These are phyloP conservation scores for Eremothecium coryli DNA, from an alignment of 1,139 yeast genomes.

Conservation along the genomic window DNA sequence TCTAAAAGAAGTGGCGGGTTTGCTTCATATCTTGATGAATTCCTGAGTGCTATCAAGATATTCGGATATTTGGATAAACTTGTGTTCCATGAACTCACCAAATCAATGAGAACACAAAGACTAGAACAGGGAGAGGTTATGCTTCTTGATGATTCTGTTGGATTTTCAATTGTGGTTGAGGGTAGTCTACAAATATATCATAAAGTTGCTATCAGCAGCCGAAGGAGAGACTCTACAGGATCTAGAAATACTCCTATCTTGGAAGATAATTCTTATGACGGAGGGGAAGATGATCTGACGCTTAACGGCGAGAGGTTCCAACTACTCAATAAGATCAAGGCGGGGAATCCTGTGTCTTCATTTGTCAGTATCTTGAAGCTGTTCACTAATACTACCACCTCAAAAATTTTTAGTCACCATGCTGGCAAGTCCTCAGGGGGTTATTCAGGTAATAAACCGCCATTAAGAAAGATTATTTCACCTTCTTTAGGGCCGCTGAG, in stretches of 20 bases:
- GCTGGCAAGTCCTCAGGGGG: slow-evolving; percentile 1
- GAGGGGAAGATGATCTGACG: slow-evolving; percentile 10
- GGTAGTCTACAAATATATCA: slow-evolving; percentile 79
- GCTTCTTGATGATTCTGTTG: slow-evolving; percentile 62
- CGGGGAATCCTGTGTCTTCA: slow-evolving; percentile 81
- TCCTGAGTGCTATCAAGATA: slow-evolving; percentile 80
- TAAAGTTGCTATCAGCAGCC: slow-evolving; percentile 32
- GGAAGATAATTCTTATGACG: slow-evolving; percentile 5
- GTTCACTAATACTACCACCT: slow-evolving; percentile 38
- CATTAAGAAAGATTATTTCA: slow-evolving; percentile 5
- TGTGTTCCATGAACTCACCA: slow-evolving; percentile 87
- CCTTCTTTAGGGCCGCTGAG: slow-evolving; percentile 8
- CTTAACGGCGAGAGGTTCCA: slow-evolving; percentile 42
- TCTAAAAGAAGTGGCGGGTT: slow-evolving; percentile 9
- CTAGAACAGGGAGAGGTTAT: slow-evolving; percentile 69
- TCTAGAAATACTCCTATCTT: slow-evolving; percentile 4
- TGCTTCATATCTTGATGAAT: slow-evolving; percentile 69
- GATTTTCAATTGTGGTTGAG: slow-evolving; percentile 90
- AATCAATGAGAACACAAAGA: slow-evolving; percentile 84
- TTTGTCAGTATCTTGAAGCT: slow-evolving; percentile 70
- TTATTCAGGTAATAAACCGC: neutral
- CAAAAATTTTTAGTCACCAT: slow-evolving; percentile 25
- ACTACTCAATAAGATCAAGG: slow-evolving; percentile 70
- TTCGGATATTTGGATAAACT: slow-evolving; percentile 88
- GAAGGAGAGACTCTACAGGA: slow-evolving; percentile 5